Base-by-base conservation (phyloP, 805 yeast genomes). In the Candida yuanshanica region DNA sequence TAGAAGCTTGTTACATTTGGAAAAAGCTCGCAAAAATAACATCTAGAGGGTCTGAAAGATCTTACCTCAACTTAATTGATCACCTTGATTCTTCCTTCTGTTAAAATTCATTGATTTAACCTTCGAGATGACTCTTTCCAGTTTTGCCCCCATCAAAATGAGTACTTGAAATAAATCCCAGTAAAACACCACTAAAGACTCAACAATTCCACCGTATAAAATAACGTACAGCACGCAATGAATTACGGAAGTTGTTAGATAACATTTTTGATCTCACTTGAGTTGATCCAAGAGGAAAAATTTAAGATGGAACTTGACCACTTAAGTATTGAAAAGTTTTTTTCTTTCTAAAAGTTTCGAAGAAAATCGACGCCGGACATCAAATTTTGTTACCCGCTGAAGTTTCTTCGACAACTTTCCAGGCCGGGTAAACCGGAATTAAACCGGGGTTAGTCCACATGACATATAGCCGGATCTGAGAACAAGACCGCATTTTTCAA, bases 161-260 rank as follows among this genome's bases (percentile, higher is more conserved):
- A 4, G 7, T 14, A 11, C 12, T 9, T 12, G 13, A n/a, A 16
- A 20, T 4, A 5, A 13, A 17, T 14, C n/a, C 25, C 36, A 21
- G 13, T 26, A 4, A 17, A 34, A 20, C 26, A 11, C 22, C 36
- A 23, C n/a, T 21, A 14, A 13, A 25, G 18, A 27, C 9, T 2
- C 14, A 18, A 18, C 32, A n/a, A 8, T 26, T 20, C 21, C 18
- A 20, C 11, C 21, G 24, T 24, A 17, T 16, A 25, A 29, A 18
- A 11, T 8, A 18, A 55, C 59, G 35, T 41, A 53, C 58, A 22
- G 52, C 45, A 46, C 59, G 58, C 46, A 55, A 42, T 20, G 57
- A 42, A 47, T 37, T 47, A 47, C 57, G 55, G 44, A 51, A 45
- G 46, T 52, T 53, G 47, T 47, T 48, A 20, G 59, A 47, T 45